These are phyloP conservation scores for Ilex paraguariensis DNA, from an alignment of 305 asterid species.

Conservation along the genomic window DNA sequence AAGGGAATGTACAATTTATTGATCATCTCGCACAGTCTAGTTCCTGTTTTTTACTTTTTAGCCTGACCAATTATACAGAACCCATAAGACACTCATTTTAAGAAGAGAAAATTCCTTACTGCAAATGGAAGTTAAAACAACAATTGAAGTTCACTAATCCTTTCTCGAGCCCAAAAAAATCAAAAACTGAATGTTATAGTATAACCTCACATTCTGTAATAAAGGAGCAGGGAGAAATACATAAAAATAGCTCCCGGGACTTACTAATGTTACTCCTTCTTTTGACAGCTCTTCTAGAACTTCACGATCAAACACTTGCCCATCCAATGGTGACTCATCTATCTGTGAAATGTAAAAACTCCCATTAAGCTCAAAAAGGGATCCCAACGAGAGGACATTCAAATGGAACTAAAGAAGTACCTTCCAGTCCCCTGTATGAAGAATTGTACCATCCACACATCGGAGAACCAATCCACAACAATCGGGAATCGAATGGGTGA, in stretches of 20 bases:
- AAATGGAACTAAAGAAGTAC: constrained; percentile 32
- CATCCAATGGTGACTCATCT: constrained; percentile 96
- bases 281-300: constrained; percentile 95
- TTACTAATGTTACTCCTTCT: constrained; percentile 98
- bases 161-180: too few relatives aligned
- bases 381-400: constrained; percentile 7
- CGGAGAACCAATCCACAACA: constrained; percentile 98
- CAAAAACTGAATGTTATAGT: too few relatives aligned
- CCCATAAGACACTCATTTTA: not conserved
- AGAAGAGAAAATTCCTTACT: not conserved
- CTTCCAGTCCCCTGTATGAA: constrained; percentile 99
- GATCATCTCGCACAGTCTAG: too few relatives aligned
- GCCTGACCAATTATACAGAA: not conserved
- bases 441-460: constrained; percentile 95
- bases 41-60: not conserved
- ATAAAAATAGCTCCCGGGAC: constrained; percentile 22
- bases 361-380: constrained; percentile 12
- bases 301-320: constrained; percentile 83
- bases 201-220: too few relatives aligned
- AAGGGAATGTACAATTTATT: constrained; percentile 13
- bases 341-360: constrained; percentile 51
- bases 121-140: not conserved
- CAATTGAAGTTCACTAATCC: too few relatives aligned
- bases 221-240: not conserved
- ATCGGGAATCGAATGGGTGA: constrained; percentile 98